These are phyloP conservation scores for Schizophyllum commune DNA, from an alignment of 1,284 basidiomycete genomes.

Conservation along the genomic window DNA sequence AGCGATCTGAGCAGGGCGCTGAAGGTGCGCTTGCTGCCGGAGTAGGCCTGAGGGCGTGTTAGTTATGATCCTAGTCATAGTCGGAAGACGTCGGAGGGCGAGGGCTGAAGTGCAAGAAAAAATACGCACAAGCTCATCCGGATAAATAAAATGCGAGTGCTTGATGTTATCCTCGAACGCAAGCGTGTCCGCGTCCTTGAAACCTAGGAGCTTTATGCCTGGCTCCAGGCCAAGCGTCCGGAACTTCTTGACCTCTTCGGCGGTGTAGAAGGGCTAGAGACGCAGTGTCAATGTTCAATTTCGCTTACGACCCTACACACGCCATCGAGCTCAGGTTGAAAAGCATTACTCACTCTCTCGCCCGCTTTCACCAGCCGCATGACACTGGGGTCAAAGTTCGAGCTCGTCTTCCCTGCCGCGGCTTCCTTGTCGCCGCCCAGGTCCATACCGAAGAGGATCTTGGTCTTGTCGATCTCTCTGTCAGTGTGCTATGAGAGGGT, in stretches of 20 bases:
- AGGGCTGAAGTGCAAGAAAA: background rate
- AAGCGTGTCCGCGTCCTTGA: slow-evolving; percentile 71
- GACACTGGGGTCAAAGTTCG: slow-evolving; percentile 28
- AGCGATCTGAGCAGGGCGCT: slow-evolving; percentile 82
- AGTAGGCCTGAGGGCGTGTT: slow-evolving; percentile 49
- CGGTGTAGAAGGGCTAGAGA: slow-evolving; percentile 70
- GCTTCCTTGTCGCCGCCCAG: slow-evolving; percentile 42
- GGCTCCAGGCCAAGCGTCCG: slow-evolving; percentile 73
- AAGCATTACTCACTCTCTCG: slow-evolving; percentile 36
- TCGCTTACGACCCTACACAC: background rate
- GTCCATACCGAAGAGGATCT: slow-evolving; percentile 57
- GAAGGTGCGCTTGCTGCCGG: slow-evolving; percentile 90
- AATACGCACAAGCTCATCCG: slow-evolving; percentile 71
- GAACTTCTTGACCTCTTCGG: slow-evolving; percentile 79
- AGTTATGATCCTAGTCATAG: background rate
- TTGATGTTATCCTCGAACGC: slow-evolving; percentile 86
- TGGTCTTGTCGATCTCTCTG: slow-evolving; percentile 43
- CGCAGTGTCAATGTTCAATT: background rate
- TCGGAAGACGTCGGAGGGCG: too few species aligned
- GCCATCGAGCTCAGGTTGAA: background rate
- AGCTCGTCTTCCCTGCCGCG: slow-evolving; percentile 9
- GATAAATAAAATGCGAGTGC: slow-evolving; percentile 89
- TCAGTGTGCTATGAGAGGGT: background rate
- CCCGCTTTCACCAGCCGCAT: slow-evolving; percentile 39
- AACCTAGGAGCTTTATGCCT: slow-evolving; percentile 87